Evolutionary conservation across 2,329 filamentous ascomycete species (phyloP), one percentile per base, ranked within the genome.

Genomic region (Lachnellula suecica): DNA sequence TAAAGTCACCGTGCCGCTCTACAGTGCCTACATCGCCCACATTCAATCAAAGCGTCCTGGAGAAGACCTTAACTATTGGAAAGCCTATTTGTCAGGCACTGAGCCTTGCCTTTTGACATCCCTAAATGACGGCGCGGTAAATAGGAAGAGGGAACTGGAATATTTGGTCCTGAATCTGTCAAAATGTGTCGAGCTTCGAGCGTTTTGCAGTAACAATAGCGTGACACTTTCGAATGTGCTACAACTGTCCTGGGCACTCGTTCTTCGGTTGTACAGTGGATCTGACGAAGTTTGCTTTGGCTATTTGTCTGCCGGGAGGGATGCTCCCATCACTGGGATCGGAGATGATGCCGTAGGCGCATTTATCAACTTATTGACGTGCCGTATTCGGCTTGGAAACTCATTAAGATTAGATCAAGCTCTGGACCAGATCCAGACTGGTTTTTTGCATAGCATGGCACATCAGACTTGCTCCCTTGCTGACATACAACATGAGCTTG

Each of bases 201-300:
- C n/a, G 4, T 49, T 38, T 25, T 57, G 44, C 41, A 25, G 23
- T 17, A 8, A 40, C 29, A 25, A 52, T 23, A 38, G 63, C 0
- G 55, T 72, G 1, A 74, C 72, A 2, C 51, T 72, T 17, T 68
- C 70, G 4, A 72, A 68, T 41, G 49, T 73, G 9, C 65, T 71
- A 3, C 62, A 71, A 22, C 61, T 68, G 7, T 67, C 66, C 8
- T 74, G 72, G 72, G 70, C 69, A 4, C 59, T 73, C n/a, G 66
- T 71, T 15, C 1, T 62, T 63, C 4, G 78, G 73, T 48, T 71
- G 72, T 46, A 61, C 63, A 20, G 64, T 51, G 37, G 63, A 57
- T 0, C 58, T 70, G 6, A 73, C 67, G 9, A 58, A 40, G 66
- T 75, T 19, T 71, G 68, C 35, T 74, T 74, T 44, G 72, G 71